Conservation (phyloP, 352 stramenopile genomes). For the Phytophthora sojae region DNA sequence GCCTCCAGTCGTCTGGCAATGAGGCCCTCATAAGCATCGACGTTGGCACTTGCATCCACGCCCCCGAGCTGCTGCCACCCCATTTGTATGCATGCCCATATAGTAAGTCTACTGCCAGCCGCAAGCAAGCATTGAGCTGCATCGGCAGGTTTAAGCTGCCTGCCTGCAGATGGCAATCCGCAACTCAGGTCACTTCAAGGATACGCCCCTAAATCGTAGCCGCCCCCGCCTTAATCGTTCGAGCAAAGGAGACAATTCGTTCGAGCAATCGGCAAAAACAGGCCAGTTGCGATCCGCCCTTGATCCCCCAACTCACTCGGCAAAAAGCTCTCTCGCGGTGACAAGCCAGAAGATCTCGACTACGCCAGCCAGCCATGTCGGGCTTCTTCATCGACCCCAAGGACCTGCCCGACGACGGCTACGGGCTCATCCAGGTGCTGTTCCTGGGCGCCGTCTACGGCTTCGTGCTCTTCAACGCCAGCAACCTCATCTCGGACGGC, state of each 20-base stretch:
- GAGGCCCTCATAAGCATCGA: too few relatives aligned
- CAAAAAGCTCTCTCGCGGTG: slow-evolving; percentile 37
- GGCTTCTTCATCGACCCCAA: slow-evolving; percentile 90
- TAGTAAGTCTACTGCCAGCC: too few relatives aligned
- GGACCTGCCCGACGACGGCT: slow-evolving; percentile 77
- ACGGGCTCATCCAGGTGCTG: slow-evolving; percentile 90
- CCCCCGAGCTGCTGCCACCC: not conserved
- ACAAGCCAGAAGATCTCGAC: slow-evolving; percentile 18
- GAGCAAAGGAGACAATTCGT: slow-evolving; percentile 1
- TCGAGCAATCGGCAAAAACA: slow-evolving; percentile 39
- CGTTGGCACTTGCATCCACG: not conserved
- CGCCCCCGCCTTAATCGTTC: slow-evolving; percentile 1
- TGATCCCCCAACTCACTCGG: slow-evolving; percentile 30
- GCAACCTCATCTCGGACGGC: slow-evolving; percentile 98
- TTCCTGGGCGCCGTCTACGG: slow-evolving; percentile 97
- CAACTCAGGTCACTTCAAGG: not conserved
- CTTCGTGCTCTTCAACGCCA: slow-evolving; percentile 97
- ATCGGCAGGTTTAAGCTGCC: too few relatives aligned
- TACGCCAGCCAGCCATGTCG: slow-evolving; percentile 26
- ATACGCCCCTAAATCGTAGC: not conserved
- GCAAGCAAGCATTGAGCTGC: too few relatives aligned
- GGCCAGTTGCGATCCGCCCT: not conserved
- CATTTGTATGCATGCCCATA: not conserved
- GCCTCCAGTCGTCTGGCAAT: not conserved
- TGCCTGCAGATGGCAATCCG: not conserved